phyloP scores from a whole-genome alignment of 176 grass and related monocot genomes.

The Metroxylon sagu region DNA sequence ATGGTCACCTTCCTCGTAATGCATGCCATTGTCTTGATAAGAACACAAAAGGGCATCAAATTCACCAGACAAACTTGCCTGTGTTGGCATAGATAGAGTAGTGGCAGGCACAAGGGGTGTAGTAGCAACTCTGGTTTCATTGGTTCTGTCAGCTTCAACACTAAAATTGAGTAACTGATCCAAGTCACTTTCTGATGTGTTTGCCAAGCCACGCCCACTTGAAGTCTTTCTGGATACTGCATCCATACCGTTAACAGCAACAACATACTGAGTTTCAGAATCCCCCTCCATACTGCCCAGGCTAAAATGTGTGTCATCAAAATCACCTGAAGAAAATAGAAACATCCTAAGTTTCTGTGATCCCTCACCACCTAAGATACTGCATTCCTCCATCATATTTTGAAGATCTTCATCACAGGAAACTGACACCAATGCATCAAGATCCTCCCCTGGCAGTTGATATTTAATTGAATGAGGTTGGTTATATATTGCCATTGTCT shows the following conservation, averaged over 20 bases:
- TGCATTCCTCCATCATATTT: slow-evolving; percentile 92
- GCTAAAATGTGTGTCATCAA: slow-evolving; percentile 62
- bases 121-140: slow-evolving; percentile 25
- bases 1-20: slow-evolving; percentile 33
- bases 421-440: slow-evolving; percentile 82
- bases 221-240: slow-evolving; percentile 36
- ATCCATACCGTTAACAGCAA: slow-evolving; percentile 78
- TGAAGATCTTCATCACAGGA: slow-evolving; percentile 77
- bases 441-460: slow-evolving; percentile 83
- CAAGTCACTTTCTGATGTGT: slow-evolving; percentile 40
- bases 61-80: slow-evolving; percentile 28
- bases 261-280: slow-evolving; percentile 86
- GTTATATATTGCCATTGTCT: slow-evolving; percentile 55
- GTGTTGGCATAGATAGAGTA: slow-evolving; percentile 19
- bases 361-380: slow-evolving; percentile 47
- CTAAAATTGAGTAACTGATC: slow-evolving; percentile 72
- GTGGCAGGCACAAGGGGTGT: slow-evolving; percentile 19
- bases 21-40: slow-evolving; percentile 30
- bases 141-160: slow-evolving; percentile 31
- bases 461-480: slow-evolving; percentile 79
- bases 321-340: slow-evolving; percentile 65
- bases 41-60: slow-evolving; percentile 32
- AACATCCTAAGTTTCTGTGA: slow-evolving; percentile 88
- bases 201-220: slow-evolving; percentile 46
- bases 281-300: slow-evolving; percentile 78